phyloP scores from a whole-genome alignment of 169 alveolate species.

The Amoebophrya sp. region DNA sequence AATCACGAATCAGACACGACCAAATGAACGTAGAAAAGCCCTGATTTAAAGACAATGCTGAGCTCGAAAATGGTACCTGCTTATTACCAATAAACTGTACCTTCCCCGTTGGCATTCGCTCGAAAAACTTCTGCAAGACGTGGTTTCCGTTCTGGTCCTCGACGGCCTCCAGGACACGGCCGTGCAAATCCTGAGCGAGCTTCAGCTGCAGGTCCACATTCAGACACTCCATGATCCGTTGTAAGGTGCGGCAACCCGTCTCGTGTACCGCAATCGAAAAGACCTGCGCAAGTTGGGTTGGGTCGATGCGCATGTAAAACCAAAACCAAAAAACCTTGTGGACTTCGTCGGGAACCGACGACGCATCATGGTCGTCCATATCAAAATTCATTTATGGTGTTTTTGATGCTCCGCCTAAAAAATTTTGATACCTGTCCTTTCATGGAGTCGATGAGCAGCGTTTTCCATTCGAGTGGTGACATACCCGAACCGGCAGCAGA shows the following conservation, averaged over 20 bases:
- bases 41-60: too few species aligned
- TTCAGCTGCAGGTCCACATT: not conserved
- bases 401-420: too few species aligned
- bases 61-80: too few species aligned
- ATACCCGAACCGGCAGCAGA: not conserved
- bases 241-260: not conserved
- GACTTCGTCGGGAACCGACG: not conserved
- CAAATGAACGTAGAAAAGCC: too few species aligned
- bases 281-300: not conserved
- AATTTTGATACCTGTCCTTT: not conserved
- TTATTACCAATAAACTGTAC: too few species aligned
- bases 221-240: not conserved
- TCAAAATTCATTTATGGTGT: too few species aligned
- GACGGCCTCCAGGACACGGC: not conserved
- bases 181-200: not conserved
- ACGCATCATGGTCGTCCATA: not conserved
- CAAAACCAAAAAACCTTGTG: not conserved
- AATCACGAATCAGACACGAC: too few species aligned
- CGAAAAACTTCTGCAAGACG: conserved; percentile 50
- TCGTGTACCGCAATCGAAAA: not conserved
- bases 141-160: conserved; percentile 58
- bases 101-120: conserved; percentile 35
- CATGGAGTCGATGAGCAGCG: not conserved
- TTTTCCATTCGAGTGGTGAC: not conserved
- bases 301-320: not conserved